Evolutionary conservation across 2,329 filamentous ascomycete species (phyloP), one percentile per base, ranked within the genome.

Genomic region (Fusarium piperis): DNA sequence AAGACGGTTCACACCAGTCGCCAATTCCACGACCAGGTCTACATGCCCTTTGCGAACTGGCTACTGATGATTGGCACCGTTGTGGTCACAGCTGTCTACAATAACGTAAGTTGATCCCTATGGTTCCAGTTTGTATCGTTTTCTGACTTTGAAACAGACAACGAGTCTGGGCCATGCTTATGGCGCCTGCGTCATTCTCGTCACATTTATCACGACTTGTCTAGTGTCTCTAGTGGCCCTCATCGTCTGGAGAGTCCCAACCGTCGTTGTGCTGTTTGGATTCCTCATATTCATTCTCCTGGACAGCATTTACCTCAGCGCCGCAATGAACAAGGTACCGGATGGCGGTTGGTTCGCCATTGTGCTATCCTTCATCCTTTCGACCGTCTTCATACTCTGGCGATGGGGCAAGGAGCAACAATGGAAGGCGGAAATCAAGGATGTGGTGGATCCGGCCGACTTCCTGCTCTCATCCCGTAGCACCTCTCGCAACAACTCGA

Each of bases 331-430:
- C 53, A 95, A 95, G 77, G 90, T 95, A 0, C 92, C 93, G 0
- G 85, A 91, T 11, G 93, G 93, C 1, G 93, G 92, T 2, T 95
- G 93, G 93, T 93, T 95, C 76, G 94, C 93, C 0, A 82, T 94
- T 2, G 84, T 89, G 0, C 84, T 95, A 6, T 86, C 92, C 0
- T 83, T 84, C 4, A 81, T 92, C 10, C 85, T 95, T 2, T 87
- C 90, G 0, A 82, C 80, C 46, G 80, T 94, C 46, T 92, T 95
- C 76, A 84, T 94, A 3, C 85, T 94, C 12, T 95, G 93, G 93
- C 88, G 93, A 33, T 95, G 90, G 74, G 93, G 93, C 16, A 94
- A 95, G 78, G 92, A 94, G 76, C 87, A 89, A 67, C 93, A 95
- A 77, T 95, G 93, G 92, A 82, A 81, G 8, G 89, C 92, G 3